Conservation (phyloP, 257 asterid species). For the Paraleonurus japonicus region DNA sequence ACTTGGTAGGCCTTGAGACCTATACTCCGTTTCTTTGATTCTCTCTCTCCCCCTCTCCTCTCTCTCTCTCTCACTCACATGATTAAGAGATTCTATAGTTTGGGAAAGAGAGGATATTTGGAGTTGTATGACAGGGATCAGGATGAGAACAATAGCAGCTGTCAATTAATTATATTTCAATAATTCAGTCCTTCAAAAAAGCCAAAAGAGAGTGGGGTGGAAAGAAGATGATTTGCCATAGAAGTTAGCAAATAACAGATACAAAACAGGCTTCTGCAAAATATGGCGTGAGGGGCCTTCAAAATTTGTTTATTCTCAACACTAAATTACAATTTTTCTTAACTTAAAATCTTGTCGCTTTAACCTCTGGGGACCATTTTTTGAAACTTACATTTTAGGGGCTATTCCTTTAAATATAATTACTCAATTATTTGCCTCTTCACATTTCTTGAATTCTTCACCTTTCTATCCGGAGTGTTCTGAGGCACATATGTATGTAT, state of each 20-base stretch:
- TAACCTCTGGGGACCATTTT: constrained; percentile 39
- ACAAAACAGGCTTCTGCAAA: constrained; percentile 26
- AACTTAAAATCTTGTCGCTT: constrained; percentile 19
- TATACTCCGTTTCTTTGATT: not conserved
- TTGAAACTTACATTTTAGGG: constrained; percentile 9
- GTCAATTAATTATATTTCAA: constrained; percentile 10
- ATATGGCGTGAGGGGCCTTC: constrained; percentile 29
- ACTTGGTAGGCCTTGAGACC: too few species aligned
- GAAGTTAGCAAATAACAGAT: constrained; percentile 43
- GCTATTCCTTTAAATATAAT: constrained; percentile 6
- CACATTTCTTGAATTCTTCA: constrained; percentile 24
- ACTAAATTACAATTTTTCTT: constrained; percentile 28
- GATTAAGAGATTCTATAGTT: not conserved
- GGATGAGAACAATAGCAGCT: constrained; percentile 15
- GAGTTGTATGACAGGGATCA: constrained; percentile 18
- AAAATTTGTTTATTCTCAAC: constrained; percentile 21
- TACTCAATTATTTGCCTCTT: constrained; percentile 25
- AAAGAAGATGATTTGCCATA: constrained; percentile 31
- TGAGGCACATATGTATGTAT: not conserved
- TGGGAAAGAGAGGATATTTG: constrained; percentile 13
- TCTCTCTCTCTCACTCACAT: too few species aligned
- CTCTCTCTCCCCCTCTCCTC: too few species aligned
- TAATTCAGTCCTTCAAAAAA: constrained; percentile 16
- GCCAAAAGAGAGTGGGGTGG: constrained; percentile 21
- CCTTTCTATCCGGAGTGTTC: not conserved